phyloP scores from a whole-genome alignment of 164 flowering plant species.

The Berberis vulgaris region DNA sequence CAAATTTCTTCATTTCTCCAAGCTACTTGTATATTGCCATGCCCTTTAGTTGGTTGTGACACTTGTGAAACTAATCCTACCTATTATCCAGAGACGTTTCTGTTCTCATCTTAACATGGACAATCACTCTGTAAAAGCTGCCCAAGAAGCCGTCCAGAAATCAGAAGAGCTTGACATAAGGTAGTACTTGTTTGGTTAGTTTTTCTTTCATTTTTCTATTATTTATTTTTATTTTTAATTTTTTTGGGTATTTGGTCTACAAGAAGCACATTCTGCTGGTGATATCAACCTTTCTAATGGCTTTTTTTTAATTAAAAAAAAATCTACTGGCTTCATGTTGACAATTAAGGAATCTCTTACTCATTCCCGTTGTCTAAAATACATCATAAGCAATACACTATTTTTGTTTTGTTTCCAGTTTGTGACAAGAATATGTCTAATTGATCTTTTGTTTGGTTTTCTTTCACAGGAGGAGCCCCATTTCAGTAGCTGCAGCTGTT shows the following conservation, averaged over 20 bases:
- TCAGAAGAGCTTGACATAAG: constrained; percentile 44
- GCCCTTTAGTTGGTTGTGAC: too few relatives aligned
- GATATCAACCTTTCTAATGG: neutral
- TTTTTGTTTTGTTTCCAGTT: too few relatives aligned
- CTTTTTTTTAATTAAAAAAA: too few relatives aligned
- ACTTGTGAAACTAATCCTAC: neutral
- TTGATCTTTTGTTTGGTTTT: neutral
- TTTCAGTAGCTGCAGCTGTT: constrained; percentile 33
- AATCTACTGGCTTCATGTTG: too few relatives aligned
- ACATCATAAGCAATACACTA: too few relatives aligned
- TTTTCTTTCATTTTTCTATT: neutral
- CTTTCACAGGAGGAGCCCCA: constrained; percentile 33
- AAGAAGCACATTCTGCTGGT: too few relatives aligned
- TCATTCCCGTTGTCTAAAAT: too few relatives aligned
- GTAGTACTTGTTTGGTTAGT: constrained; percentile 9
- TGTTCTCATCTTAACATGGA: constrained; percentile 38
- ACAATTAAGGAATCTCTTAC: too few relatives aligned
- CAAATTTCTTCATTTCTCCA: neutral
- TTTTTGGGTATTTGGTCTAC: neutral
- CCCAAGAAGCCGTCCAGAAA: constrained; percentile 39
- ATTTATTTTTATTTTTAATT: too few relatives aligned
- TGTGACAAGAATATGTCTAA: too few relatives aligned
- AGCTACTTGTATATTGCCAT: neutral
- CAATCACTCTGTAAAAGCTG: constrained; percentile 36
- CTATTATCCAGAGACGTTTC: constrained; percentile 23